Conservation (phyloP, 352 stramenopile genomes). For the Globisporangium rhizosaccharum region DNA sequence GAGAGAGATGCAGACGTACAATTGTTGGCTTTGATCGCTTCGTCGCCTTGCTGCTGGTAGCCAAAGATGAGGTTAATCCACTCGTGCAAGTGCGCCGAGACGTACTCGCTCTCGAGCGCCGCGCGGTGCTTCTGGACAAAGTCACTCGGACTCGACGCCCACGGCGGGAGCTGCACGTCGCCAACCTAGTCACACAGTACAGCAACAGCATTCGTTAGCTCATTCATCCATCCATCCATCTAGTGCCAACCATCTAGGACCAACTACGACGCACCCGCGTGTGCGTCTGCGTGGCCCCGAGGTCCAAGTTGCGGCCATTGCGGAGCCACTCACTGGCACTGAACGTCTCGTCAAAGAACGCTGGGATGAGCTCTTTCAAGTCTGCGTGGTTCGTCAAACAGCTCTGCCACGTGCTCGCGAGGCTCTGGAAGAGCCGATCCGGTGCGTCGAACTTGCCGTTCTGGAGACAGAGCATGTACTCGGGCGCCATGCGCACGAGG, state of each 20-base stretch:
- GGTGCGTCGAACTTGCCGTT: constrained; percentile 97
- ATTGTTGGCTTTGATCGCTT: constrained; percentile 74
- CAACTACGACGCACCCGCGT: constrained; percentile 26
- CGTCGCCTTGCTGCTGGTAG: constrained; percentile 92
- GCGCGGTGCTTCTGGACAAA: constrained; percentile 91
- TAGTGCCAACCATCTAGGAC: too few species aligned
- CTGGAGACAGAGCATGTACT: constrained; percentile 96
- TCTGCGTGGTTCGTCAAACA: constrained; percentile 87
- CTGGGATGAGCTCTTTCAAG: constrained; percentile 98
- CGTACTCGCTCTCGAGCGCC: constrained; percentile 95
- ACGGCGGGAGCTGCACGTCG: constrained; percentile 93
- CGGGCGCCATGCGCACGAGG: constrained; percentile 93
- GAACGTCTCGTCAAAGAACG: constrained; percentile 94
- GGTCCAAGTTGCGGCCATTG: constrained; percentile 94
- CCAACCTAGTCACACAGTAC: constrained; percentile 81
- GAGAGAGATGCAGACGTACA: constrained; percentile 26
- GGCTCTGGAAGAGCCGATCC: constrained; percentile 96
- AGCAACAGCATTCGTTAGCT: neutral
- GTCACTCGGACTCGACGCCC: constrained; percentile 82
- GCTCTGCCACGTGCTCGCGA: constrained; percentile 90
- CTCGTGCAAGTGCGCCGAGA: constrained; percentile 92
- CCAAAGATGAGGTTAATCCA: constrained; percentile 99
- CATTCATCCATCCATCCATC: too few species aligned
- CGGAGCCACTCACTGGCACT: constrained; percentile 87
- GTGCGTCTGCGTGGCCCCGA: constrained; percentile 89